Evolutionary conservation across 768 basidiomycete species (phyloP).

Genomic region (Amanita molliuscula): DNA sequence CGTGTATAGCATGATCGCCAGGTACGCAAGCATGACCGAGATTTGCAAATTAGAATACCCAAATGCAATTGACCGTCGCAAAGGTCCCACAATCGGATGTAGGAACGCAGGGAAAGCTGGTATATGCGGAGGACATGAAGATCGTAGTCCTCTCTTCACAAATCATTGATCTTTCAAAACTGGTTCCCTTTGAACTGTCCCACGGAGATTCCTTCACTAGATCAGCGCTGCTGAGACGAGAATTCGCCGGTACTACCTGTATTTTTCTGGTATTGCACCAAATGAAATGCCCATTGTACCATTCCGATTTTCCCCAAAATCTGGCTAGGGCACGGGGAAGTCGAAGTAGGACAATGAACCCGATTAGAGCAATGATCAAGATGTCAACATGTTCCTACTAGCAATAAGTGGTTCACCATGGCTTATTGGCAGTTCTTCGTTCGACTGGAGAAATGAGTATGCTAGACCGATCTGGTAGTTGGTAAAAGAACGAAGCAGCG

Average conservation of each 20-base stretch:
- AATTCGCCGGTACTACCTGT: not conserved
- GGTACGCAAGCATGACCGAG: conserved; percentile 35
- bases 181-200: conserved; percentile 20
- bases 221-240: too few relatives aligned
- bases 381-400: conserved; percentile 36
- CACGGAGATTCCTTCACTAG: conserved; percentile 6
- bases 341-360: conserved; percentile 29
- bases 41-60: conserved; percentile 42
- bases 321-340: conserved; percentile 44
- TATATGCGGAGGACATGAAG: conserved; percentile 38
- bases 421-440: not conserved
- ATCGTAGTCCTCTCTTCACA: conserved; percentile 15
- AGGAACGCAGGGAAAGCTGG: conserved; percentile 32
- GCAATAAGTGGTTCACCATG: not conserved
- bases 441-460: not conserved
- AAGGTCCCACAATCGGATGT: conserved; percentile 29
- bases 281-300: conserved; percentile 44
- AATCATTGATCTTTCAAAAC: conserved; percentile 14
- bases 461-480: conserved; percentile 5
- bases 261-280: conserved; percentile 12
- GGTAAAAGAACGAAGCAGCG: not conserved
- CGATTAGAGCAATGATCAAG: conserved; percentile 31
- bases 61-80: conserved; percentile 30
- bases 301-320: conserved; percentile 39
- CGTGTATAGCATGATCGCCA: conserved; percentile 32